Conservation (phyloP, 169 alveolate species). For the Babesia sp. region DNA sequence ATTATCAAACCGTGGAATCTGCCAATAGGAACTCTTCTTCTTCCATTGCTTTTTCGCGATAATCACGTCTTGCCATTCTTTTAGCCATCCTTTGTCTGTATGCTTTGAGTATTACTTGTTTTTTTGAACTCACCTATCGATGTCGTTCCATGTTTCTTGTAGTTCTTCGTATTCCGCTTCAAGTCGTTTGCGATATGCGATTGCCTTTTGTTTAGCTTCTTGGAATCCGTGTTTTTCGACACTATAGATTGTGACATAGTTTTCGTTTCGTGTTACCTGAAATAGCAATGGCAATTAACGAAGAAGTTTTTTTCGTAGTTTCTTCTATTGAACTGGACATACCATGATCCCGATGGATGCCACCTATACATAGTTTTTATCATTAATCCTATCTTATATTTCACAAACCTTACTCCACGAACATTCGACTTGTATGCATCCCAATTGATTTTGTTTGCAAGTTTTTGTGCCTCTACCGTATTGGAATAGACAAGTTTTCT, state of each 20-base stretch:
- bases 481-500: conserved; percentile 77
- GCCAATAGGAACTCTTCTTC: conserved; percentile 33
- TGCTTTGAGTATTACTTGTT: too few species aligned
- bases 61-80: neutral
- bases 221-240: conserved; percentile 78
- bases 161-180: conserved; percentile 81
- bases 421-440: conserved; percentile 79
- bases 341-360: conserved; percentile 89
- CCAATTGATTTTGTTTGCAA: conserved; percentile 82
- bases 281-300: conserved; percentile 80
- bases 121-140: conserved; percentile 43
- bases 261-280: conserved; percentile 59
- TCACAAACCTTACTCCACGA: conserved; percentile 76
- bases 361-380: conserved; percentile 60
- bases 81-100: neutral
- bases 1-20: too few species aligned
- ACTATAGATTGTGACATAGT: neutral
- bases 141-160: conserved; percentile 77
- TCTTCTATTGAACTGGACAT: conserved; percentile 81
- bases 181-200: conserved; percentile 79
- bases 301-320: conserved; percentile 83
- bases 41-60: neutral
- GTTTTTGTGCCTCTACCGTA: conserved; percentile 75
- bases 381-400: neutral
- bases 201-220: conserved; percentile 80